Evolutionary conservation across 768 basidiomycete genomes (phyloP).

Genomic region (Tephrocybe sp.): DNA sequence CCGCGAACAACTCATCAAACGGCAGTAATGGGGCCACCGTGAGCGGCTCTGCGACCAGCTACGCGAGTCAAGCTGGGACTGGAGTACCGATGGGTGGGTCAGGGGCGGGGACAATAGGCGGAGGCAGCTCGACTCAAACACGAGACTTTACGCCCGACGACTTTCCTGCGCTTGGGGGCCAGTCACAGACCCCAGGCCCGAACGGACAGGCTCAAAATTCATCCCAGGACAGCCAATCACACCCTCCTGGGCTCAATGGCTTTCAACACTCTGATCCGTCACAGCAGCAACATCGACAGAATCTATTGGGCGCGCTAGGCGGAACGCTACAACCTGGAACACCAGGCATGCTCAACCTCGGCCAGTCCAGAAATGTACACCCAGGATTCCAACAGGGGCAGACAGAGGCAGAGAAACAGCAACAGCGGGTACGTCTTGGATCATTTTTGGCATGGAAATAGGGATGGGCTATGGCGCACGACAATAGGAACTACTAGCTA

Average conservation of each 20-base stretch:
- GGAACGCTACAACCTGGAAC: slow-evolving; percentile 42
- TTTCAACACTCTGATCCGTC: slow-evolving; percentile 45
- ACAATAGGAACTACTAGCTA: slow-evolving; percentile 10
- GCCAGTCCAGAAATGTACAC: slow-evolving; percentile 46
- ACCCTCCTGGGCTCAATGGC: slow-evolving; percentile 80
- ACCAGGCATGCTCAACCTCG: slow-evolving; percentile 68
- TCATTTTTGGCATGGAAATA: slow-evolving; percentile 5
- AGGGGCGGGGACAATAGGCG: slow-evolving; percentile 35
- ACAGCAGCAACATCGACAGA: slow-evolving; percentile 60
- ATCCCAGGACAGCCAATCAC: slow-evolving; percentile 43
- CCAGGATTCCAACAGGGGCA: slow-evolving; percentile 58
- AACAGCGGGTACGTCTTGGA: slow-evolving; percentile 54
- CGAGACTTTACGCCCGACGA: slow-evolving; percentile 85
- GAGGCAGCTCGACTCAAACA: slow-evolving; percentile 39
- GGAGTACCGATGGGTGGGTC: slow-evolving; percentile 49
- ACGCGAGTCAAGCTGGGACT: slow-evolving; percentile 80
- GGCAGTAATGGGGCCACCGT: slow-evolving; percentile 35
- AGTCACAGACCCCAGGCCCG: slow-evolving; percentile 42
- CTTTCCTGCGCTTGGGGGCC: slow-evolving; percentile 84
- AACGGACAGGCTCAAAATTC: slow-evolving; percentile 33
- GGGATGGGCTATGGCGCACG: background rate
- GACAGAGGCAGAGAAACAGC: slow-evolving; percentile 66
- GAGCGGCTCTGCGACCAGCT: slow-evolving; percentile 57
- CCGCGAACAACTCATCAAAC: slow-evolving; percentile 40
- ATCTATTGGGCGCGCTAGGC: slow-evolving; percentile 51